Evolutionary conservation across 1,284 basidiomycete genomes (phyloP), one percentile per base, ranked within the genome.

Genomic region (Trichosporon inkin): DNA sequence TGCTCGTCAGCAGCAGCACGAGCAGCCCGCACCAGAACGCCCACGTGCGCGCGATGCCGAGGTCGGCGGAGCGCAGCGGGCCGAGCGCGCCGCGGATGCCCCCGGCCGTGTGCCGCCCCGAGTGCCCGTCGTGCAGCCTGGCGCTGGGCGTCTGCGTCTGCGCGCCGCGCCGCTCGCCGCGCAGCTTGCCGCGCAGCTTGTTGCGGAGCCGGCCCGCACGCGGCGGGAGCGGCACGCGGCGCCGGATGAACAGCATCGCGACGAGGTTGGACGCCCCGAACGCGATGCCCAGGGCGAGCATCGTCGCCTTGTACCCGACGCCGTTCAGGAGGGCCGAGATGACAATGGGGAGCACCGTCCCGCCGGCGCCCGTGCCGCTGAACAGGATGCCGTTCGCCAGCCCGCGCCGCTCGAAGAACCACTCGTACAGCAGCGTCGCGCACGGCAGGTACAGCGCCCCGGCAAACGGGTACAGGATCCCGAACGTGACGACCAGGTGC

Each of bases 341-440:
- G 19, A 79, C 47, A 52, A 76, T 71, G 0, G 76, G 77, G 57
- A 76, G 76, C 44, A 74, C 64, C 3, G 72, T 70, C 22, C 77
- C 78, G 16, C 76, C 75, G 2, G 71, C 58, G 3, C 77, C 77
- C 2, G 75, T 75, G 13, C 77, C 76, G 3, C 71, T 65, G 60
- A 71, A 78, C 67, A 78, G 69, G 57, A 77, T 73, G 0, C 74
- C 77, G 3, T 67, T 61, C 0, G 77, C 78, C 0, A 78, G 60
- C 3, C 78, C 78, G 49, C 76, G 68, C n/a, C 64, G 60, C 10
- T 60, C 61, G 37, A 68, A 62, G 63, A 76, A 79, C 77, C 76
- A 78, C 47, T 76, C 72, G 63, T 76, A 77, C 14, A 78, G 55
- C 20, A 77, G 59, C 6, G 72, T 74, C 0, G 74, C 74, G 49